Conservation (phyloP, 306 rosid species). For the Luffa acutangula region DNA sequence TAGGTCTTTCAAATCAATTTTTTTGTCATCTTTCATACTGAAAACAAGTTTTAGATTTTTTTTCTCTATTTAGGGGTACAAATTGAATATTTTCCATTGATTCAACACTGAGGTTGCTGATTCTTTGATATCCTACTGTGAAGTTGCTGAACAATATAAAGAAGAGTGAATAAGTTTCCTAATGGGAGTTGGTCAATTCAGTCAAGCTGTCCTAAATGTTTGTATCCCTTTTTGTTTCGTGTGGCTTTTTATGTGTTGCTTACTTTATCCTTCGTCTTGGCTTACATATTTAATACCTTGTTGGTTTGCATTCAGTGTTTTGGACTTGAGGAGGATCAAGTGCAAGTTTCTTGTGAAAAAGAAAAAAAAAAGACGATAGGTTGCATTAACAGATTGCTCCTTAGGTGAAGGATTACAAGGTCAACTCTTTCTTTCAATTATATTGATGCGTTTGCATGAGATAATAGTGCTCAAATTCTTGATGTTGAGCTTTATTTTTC, state of each 20-base stretch:
- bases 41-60: background rate
- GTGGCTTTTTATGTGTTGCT: background rate
- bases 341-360: too few species aligned
- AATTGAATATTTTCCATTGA: background rate
- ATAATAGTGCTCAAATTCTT: background rate
- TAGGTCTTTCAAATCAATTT: background rate
- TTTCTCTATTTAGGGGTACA: background rate
- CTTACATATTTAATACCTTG: too few species aligned
- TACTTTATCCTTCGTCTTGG: too few species aligned
- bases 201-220: conserved; percentile 82
- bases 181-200: conserved; percentile 54
- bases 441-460: background rate
- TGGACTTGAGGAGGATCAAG: too few species aligned
- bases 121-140: conserved; percentile 48
- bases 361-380: too few species aligned
- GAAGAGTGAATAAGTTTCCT: conserved; percentile 49
- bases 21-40: background rate
- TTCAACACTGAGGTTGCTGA: conserved; percentile 42
- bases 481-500: background rate
- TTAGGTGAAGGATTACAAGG: conserved; percentile 24
- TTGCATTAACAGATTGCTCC: too few species aligned
- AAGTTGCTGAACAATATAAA: conserved; percentile 57
- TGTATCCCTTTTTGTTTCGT: conserved; percentile 4
- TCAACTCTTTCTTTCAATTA: conserved; percentile 5
- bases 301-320: too few species aligned